Evolutionary conservation across 176 grass and related monocot species (phyloP).

Genomic region (Oryza meridionalis): DNA sequence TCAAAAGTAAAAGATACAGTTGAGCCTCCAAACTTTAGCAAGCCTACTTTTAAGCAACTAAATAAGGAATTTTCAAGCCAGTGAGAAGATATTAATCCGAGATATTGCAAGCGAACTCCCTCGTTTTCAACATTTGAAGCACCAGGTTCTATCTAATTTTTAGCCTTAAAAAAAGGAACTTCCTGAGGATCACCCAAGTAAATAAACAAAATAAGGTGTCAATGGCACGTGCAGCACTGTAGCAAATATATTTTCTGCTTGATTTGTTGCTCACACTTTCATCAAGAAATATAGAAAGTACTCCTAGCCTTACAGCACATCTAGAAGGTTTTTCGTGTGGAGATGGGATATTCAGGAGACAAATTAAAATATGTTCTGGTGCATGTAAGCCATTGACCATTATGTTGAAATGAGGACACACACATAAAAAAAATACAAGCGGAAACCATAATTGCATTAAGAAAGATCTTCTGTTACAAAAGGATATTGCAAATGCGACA

Average conservation of each 20-base stretch:
- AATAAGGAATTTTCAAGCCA: slow-evolving; percentile 20
- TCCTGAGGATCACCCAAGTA: neutral
- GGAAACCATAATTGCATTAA: slow-evolving; percentile 5
- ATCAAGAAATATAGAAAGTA: neutral
- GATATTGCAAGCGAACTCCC: neutral
- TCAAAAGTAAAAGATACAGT: slow-evolving; percentile 7
- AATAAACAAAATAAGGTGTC: neutral
- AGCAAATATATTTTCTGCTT: neutral
- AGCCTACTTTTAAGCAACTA: slow-evolving; percentile 20
- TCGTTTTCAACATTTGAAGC: neutral
- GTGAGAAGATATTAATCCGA: slow-evolving; percentile 1
- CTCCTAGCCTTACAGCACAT: neutral
- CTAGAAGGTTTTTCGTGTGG: neutral
- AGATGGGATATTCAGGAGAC: neutral
- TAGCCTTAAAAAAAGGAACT: neutral
- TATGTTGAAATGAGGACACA: neutral
- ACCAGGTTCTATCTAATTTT: slow-evolving; percentile 17
- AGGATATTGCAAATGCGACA: neutral
- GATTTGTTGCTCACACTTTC: neutral
- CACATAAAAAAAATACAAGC: neutral
- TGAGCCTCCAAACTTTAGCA: neutral
- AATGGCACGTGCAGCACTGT: neutral
- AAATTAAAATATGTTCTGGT: neutral
- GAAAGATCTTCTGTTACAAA: slow-evolving; percentile 11
- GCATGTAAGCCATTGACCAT: neutral